Evolutionary conservation across 805 yeast genomes (phyloP).

Genomic region (Metschnikowia kunwiensis): DNA sequence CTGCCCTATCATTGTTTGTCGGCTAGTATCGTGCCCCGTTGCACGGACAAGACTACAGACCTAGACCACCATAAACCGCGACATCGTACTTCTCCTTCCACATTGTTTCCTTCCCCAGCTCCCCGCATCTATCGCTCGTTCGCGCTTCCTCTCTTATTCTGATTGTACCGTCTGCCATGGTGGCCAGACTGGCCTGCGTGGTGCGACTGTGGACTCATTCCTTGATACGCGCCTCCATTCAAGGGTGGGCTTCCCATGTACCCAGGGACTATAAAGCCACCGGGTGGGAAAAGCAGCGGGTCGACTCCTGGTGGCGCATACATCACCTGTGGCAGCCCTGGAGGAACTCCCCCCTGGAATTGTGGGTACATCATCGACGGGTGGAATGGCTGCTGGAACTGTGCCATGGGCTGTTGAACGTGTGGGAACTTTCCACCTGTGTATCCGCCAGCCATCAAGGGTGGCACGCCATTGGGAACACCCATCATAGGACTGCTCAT

Average conservation of each 20-base stretch:
- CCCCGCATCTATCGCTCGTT: no score
- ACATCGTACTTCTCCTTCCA: no score
- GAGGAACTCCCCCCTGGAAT: conserved; percentile 29
- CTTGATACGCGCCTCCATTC: conserved; percentile 23
- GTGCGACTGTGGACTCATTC: conserved; percentile 7
- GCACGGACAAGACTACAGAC: no score
- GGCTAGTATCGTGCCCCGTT: no score
- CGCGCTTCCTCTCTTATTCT: conserved; percentile 9
- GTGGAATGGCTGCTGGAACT: conserved; percentile 36
- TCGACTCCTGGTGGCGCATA: conserved; percentile 30
- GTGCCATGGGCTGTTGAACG: conserved; percentile 31
- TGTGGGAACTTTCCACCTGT: conserved; percentile 20
- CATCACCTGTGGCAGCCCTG: conserved; percentile 34
- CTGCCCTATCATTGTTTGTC: no score
- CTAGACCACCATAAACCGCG: no score
- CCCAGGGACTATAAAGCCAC: conserved; percentile 34
- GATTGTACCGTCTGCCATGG: conserved; percentile 16
- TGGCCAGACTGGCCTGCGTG: conserved; percentile 6
- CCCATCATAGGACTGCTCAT: conserved; percentile 31
- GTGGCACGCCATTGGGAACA: conserved; percentile 21
- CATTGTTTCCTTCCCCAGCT: no score
- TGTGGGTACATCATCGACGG: conserved; percentile 41
- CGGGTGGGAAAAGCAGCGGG: conserved; percentile 33
- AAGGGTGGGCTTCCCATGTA: conserved; percentile 27
- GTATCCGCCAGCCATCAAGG: conserved; percentile 18